Evolutionary conservation across 2,329 filamentous ascomycete genomes (phyloP).

Genomic region (Xylaria sp.): DNA sequence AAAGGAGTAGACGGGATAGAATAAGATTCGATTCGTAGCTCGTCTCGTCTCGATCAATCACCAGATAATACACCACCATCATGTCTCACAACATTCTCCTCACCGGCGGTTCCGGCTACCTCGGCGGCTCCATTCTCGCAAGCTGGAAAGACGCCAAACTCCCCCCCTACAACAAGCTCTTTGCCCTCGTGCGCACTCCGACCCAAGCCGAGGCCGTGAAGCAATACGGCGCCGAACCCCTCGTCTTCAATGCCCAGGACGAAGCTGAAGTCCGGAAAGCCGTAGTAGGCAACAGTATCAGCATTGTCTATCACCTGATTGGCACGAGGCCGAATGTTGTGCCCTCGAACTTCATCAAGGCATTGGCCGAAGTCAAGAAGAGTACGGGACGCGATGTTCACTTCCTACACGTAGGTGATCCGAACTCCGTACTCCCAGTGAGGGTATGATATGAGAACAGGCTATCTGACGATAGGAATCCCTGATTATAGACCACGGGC

Average conservation of each 20-base stretch:
- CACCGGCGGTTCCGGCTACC: constrained; percentile 49
- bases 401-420: constrained; percentile 38
- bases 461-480: background rate
- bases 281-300: constrained; percentile 41
- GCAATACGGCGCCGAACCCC: constrained; percentile 39
- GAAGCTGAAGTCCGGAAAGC: constrained; percentile 32
- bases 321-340: constrained; percentile 33
- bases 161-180: constrained; percentile 39
- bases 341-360: constrained; percentile 41
- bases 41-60: no score
- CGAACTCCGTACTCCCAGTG: background rate
- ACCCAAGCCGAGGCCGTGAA: constrained; percentile 42
- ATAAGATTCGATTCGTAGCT: no score
- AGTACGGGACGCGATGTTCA: constrained; percentile 40
- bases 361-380: constrained; percentile 40
- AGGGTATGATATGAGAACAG: no score
- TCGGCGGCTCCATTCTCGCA: constrained; percentile 46
- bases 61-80: background rate
- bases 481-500: constrained; percentile 38
- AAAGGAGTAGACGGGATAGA: no score
- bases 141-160: constrained; percentile 35
- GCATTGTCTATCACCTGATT: constrained; percentile 44
- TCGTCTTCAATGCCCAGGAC: constrained; percentile 38
- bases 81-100: constrained; percentile 40
- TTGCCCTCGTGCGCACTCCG: constrained; percentile 42